Base-by-base conservation (phyloP, 257 asterid species). In the Dorcoceras hygrometricum region DNA sequence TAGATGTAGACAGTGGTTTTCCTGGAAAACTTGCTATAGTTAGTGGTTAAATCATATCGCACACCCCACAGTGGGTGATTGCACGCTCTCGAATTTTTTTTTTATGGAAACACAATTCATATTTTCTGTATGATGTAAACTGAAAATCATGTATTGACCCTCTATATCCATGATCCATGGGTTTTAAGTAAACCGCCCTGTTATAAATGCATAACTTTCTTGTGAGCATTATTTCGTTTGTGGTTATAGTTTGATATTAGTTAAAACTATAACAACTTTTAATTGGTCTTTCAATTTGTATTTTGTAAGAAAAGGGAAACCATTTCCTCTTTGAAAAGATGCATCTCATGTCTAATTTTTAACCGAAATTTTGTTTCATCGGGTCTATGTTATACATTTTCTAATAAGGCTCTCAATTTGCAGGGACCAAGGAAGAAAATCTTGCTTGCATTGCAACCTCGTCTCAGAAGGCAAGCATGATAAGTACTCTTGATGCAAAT, bases 381-480 rank as follows among this genome's bases (percentile, higher is more conserved):
- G 18, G 5, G 18, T 43, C 22, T 1, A 0, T 34, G 31, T 24
- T 66, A 63, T 29, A 8, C 22, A 73, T 55, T 29, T 31, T 46
- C 54, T 48, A 26, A 20, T 48, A 63, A 23, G 65, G 34, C 20
- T 64, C n/a, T 26, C 57, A 67, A 26, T 62, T 79, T 76, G 72
- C 82, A 93, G 97, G 96, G 97, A 26, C 98, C 97, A n/a, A 82
- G 98, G 71, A 89, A 89, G 81, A 93, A 93, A 75, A 86, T 93
- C 73, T 53, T 89, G 60, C 89, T 79, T 3, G 54, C 91, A 0
- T 58, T 92, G 77, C 83, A 70, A 63, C 80, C 97, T 61, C 87
- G 83, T 71, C 58, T 74, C 80, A 86, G 64, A 63, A 85, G 73
- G 48, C 93, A 71, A 67, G 81, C 81, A 53, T 78, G 82, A 82